Percentiles rank a stretch among this genome's conserved stretches.
phyloP scores from a whole-genome alignment of 208 protist species.

The Trypanosomatidae sp. region DNA sequence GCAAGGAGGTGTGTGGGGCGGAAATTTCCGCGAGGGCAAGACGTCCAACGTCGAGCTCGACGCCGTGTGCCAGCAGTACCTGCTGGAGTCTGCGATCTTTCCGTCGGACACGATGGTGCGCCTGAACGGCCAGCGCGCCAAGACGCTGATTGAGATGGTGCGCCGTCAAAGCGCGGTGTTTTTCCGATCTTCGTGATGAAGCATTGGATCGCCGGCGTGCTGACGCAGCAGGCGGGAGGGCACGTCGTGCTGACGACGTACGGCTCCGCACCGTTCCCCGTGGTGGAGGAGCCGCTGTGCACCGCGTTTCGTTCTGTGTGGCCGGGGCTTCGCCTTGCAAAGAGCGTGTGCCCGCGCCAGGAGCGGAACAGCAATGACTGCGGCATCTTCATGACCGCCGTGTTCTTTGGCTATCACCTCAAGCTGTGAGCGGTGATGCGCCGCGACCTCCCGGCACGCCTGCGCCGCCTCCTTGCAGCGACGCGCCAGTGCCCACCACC shows the following conservation, averaged over 20 bases:
- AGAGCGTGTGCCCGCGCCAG: background rate
- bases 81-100: slow-evolving; percentile 2
- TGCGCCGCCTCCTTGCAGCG: too few relatives aligned
- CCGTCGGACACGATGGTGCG: too few relatives aligned
- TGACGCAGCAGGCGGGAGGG: too few relatives aligned
- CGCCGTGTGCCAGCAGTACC: slow-evolving; percentile 4
- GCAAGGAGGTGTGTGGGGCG: slow-evolving; percentile 13
- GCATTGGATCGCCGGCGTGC: too few relatives aligned
- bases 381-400: slow-evolving; percentile 13
- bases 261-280: slow-evolving; percentile 3
- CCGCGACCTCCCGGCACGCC: too few relatives aligned
- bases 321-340: background rate
- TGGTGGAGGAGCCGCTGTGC: slow-evolving; percentile 1
- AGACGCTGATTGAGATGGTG: too few relatives aligned
- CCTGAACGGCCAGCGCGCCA: too few relatives aligned
- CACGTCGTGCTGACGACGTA: too few relatives aligned
- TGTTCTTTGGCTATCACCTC: slow-evolving; percentile 10
- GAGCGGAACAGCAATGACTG: slow-evolving; percentile 13
- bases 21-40: slow-evolving; percentile 16
- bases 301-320: background rate
- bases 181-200: too few relatives aligned
- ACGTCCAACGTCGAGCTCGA: slow-evolving; percentile 25
- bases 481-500: too few relatives aligned
- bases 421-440: too few relatives aligned
- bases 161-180: too few relatives aligned